Base-by-base conservation (phyloP, 345 rosid species). In the Aquilaria yunnanensis region DNA sequence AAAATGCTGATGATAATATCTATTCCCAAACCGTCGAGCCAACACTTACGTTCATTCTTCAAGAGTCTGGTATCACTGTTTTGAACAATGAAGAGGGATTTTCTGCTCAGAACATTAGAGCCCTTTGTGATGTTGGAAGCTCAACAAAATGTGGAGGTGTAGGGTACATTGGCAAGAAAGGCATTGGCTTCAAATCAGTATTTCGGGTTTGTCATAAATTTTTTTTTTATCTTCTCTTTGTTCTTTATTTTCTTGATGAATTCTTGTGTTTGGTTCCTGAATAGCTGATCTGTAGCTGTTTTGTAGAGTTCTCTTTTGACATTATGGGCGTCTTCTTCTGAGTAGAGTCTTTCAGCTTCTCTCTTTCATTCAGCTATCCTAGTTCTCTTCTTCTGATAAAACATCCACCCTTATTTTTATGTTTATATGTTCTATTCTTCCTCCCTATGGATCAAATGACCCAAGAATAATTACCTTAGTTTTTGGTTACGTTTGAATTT, bases 101-200 rank as follows among this genome's bases (percentile, higher is more conserved):
- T 77, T 80, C 80, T 61, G 81, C 94, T 70, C 78, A 85, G 70
- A 90, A 93, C 78, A 84, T 93, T 67, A 85, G 81, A 78, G 96
- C 98, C 33, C 83, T 92, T 66, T 90, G 98, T 75, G 98, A 92
- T 71, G 85, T 92, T 76, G 98, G 98, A 67, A 87, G 73, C 72
- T 92, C 98, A 23, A 92, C 98, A 7, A 90, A 92, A 77, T 87
- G 85, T 68, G 93, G 89, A 72, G 81, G 84, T 75, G 79, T 78
- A 54, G 98, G 98, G 55, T 92, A 90, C 76, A 87, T 92, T 49
- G 97, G 97, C 69, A 82, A 87, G 80, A 92, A 92, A 76, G 98
- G 98, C 76, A 92, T 92, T 74, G 98, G 98, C 71, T 92, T 92
- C 77, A 92, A 92, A 81, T 92, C 98, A 64, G 98, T 92, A 54